A percentile compares a stretch with the other conserved stretches of the same genome.
Evolutionary conservation across 441 rosid genomes (phyloP).

Genomic region (Kokia cookei): DNA sequence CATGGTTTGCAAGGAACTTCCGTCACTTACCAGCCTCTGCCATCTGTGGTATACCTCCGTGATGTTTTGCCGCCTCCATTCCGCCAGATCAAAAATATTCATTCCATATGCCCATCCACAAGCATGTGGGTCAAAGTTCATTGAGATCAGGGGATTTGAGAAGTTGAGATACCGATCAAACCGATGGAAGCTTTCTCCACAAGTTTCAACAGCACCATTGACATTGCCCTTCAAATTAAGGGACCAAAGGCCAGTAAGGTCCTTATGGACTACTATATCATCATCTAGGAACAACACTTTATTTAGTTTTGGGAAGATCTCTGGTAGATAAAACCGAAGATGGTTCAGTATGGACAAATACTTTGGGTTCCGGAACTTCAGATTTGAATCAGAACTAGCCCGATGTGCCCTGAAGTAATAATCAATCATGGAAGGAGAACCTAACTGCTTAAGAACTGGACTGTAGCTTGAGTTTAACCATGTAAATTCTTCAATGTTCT

Average conservation of each 20-base stretch:
- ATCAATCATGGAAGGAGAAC: constrained; percentile 80
- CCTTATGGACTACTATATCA: constrained; percentile 92
- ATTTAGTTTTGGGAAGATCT: constrained; percentile 87
- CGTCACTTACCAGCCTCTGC: constrained; percentile 81
- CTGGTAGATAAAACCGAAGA: constrained; percentile 94
- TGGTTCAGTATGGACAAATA: constrained; percentile 92
- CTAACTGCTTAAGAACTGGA: constrained; percentile 90
- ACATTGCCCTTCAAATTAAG: constrained; percentile 88
- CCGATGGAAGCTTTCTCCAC: constrained; percentile 94
- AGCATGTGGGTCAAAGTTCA: constrained; percentile 59
- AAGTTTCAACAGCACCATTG: constrained; percentile 96
- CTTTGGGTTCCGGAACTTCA: constrained; percentile 94
- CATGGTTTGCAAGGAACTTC: not conserved
- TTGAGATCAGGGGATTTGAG: constrained; percentile 67
- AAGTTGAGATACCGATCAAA: constrained; percentile 96
- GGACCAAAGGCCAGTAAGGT: constrained; percentile 80
- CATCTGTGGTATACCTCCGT: constrained; percentile 70
- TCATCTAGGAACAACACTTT: constrained; percentile 93
- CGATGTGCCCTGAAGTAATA: constrained; percentile 86
- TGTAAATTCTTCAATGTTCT: constrained; percentile 65
- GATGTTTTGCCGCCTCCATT: constrained; percentile 66
- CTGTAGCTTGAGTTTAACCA: constrained; percentile 96
- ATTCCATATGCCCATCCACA: constrained; percentile 90
- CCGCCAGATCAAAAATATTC: constrained; percentile 63
- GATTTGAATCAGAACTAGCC: constrained; percentile 68